Conservation (phyloP, 2,329 filamentous ascomycete species). For the Neofusicoccum parvum region DNA sequence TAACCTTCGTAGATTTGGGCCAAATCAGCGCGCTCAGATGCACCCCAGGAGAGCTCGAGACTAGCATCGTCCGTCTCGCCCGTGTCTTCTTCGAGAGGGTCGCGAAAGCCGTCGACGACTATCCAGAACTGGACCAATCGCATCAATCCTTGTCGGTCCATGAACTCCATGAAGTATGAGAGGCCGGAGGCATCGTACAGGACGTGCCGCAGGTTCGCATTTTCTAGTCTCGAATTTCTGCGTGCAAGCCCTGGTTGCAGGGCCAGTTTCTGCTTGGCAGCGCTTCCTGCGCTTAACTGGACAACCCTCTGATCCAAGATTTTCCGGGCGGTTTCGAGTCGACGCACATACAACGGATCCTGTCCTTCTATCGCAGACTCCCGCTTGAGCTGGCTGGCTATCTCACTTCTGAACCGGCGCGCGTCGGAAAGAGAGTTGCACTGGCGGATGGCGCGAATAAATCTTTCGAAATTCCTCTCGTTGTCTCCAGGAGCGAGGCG, state of each 20-base stretch:
- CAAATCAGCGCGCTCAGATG: conserved; percentile 83
- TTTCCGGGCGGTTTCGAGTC: conserved; percentile 88
- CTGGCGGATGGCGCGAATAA: conserved; percentile 85
- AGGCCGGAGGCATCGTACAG: conserved; percentile 85
- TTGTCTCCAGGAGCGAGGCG: conserved; percentile 79
- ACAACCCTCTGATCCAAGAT: conserved; percentile 88
- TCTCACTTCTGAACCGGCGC: conserved; percentile 85
- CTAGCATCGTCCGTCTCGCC: conserved; percentile 65
- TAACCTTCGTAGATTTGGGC: conserved; percentile 92
- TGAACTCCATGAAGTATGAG: conserved; percentile 99
- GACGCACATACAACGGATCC: conserved; percentile 83
- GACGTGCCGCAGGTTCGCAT: conserved; percentile 79
- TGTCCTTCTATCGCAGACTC: conserved; percentile 77
- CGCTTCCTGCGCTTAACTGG: conserved; percentile 71
- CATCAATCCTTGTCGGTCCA: conserved; percentile 90
- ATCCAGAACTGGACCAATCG: conserved; percentile 96
- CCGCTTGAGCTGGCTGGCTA: conserved; percentile 86
- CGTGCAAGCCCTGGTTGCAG: conserved; percentile 41
- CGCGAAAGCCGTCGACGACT: conserved; percentile 93
- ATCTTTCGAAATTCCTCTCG: conserved; percentile 91
- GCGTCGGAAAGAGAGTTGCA: conserved; percentile 92
- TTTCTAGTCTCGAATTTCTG: conserved; percentile 68
- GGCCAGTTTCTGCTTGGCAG: conserved; percentile 42
- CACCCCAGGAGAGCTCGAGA: conserved; percentile 66
- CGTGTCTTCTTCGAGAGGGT: conserved; percentile 84